phyloP scores from a whole-genome alignment of 2,329 filamentous ascomycete genomes.

The Fusarium sp. region DNA sequence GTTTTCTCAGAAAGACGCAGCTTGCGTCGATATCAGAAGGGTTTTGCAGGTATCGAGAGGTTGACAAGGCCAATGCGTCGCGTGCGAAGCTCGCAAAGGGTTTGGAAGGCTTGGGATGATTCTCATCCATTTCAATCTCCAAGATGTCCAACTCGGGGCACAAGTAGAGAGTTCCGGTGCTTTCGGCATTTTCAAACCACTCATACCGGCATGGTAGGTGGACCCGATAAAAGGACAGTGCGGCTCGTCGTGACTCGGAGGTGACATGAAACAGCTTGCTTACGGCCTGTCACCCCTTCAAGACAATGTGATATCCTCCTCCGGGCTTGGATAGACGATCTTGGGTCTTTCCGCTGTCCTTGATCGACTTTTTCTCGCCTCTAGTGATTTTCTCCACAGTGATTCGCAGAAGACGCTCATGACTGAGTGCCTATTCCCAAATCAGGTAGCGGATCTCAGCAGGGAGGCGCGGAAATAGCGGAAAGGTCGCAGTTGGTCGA shows the following conservation, averaged over 20 bases:
- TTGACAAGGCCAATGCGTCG: not conserved
- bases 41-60: not conserved
- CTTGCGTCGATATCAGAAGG: too few relatives aligned
- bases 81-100: too few relatives aligned
- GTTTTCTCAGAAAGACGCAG: not conserved
- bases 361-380: not conserved
- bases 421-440: not conserved
- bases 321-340: not conserved
- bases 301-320: not conserved
- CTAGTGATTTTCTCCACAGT: fast-evolving
- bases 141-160: not conserved
- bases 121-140: not conserved
- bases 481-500: not conserved
- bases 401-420: not conserved
- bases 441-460: not conserved
- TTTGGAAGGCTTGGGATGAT: too few relatives aligned
- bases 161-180: not conserved
- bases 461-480: not conserved
- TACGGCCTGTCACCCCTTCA: not conserved
- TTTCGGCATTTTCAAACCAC: not conserved
- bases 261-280: not conserved
- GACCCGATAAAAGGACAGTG: not conserved
- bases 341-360: fast-evolving
- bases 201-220: not conserved
- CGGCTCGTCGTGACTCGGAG: not conserved